phyloP scores from a whole-genome alignment of 192 early-diverging fungal species.

The Coemansia sp. region DNA sequence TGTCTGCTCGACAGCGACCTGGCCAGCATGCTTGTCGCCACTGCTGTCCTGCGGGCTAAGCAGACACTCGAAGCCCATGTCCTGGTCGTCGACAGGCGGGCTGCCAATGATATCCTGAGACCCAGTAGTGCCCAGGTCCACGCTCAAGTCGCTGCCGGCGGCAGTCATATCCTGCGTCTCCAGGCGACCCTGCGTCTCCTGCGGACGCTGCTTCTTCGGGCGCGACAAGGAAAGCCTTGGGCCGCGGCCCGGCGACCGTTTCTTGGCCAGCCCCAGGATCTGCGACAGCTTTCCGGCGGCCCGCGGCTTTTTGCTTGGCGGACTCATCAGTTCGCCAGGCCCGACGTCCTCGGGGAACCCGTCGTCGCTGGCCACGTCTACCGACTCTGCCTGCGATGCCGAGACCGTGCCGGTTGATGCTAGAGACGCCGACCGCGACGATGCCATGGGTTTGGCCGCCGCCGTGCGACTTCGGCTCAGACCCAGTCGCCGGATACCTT shows the following conservation, averaged over 20 bases:
- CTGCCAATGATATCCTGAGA: background rate
- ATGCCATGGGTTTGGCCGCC: constrained; percentile 1
- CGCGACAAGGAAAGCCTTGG: background rate
- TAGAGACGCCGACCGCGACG: background rate
- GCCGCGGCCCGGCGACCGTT: background rate
- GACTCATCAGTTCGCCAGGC: background rate
- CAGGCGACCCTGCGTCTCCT: background rate
- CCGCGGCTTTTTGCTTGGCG: background rate
- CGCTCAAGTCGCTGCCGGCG: background rate
- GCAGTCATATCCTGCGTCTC: background rate
- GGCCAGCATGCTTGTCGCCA: background rate
- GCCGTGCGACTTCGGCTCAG: constrained; percentile 38
- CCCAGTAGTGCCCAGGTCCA: background rate
- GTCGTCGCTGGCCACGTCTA: constrained; percentile 36
- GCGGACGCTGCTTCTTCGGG: constrained; percentile 6
- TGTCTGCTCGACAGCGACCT: no score
- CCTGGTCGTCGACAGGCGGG: background rate
- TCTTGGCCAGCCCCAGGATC: constrained; percentile 13
- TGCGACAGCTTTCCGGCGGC: constrained; percentile 9
- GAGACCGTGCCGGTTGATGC: background rate
- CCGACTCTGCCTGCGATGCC: constrained; percentile 40
- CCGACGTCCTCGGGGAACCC: background rate
- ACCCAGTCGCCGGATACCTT: constrained; percentile 33
- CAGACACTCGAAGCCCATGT: constrained; percentile 33
- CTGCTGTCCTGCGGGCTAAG: constrained; percentile 17